Evolutionary conservation across 176 grass and related monocot genomes (phyloP), one percentile per base, ranked within the genome.

Genomic region (Triticum dicoccoides): DNA sequence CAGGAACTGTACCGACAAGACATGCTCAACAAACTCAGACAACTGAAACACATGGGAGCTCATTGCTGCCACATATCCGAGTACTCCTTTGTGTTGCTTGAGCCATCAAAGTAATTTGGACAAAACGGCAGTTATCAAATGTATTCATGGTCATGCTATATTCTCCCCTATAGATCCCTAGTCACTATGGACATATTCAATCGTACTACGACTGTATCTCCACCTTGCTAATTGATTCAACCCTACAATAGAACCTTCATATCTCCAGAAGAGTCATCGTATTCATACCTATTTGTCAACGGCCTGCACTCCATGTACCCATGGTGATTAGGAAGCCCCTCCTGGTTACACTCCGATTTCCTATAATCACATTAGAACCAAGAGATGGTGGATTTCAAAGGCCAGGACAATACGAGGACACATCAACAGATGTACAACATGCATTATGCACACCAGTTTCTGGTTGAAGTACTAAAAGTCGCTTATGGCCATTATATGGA

Each of bases 81-180:
- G 25, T 66, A 66, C 2, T 30, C 64, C 27, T 66, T 32, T 66
- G 12, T 14, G 12, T 66, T 5, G 5, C 64, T 66, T 15, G 64
- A 66, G 25, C 13, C 27, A 11, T 13, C 64, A 11, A 66, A 30
- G 27, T 66, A 66, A 29, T 30, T 66, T 66, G 2, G 27, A 66
- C 5, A 66, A 27, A 66, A 32, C 15, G 13, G 7, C 12, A 2
- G 12, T 29, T 66, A n/a, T 66, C 5, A 29, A 32, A 17, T 79
- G 76, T 59, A 61, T 56, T 61, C 35, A 79, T 79, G 54, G 76
- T 23, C 54, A 79, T 61, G 33, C 54, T 21, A 61, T 79, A 21
- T 79, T 79, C 44, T 47, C 11, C 44, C 44, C 3, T 47, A 0
- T 47, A 47, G 3, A 47, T 47, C 76, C 76, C 35, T 23, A 14